A percentile compares a stretch with the other conserved stretches of the same genome.
Evolutionary conservation across 352 stramenopile species (phyloP).

Genomic region (Globisporangium spiculum): DNA sequence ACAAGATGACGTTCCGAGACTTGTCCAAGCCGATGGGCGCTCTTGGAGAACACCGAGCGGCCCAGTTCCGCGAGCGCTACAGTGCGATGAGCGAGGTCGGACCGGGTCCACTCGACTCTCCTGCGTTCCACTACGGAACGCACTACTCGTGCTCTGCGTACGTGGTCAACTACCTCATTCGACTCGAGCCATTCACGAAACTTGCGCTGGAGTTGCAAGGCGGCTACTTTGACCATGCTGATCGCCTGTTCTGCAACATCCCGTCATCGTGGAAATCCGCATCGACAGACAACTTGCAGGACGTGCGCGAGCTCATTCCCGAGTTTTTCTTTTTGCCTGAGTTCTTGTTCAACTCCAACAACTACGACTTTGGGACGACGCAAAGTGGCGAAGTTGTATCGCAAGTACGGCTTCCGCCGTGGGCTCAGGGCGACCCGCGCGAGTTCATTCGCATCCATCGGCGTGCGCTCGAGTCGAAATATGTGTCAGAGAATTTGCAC

Average conservation of each 20-base stretch:
- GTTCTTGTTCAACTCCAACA: constrained; percentile 77
- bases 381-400: constrained; percentile 87
- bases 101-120: constrained; percentile 49
- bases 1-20: constrained; percentile 85
- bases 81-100: constrained; percentile 53
- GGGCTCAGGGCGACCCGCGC: constrained; percentile 89
- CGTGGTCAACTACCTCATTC: constrained; percentile 96
- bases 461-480: constrained; percentile 94
- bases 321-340: constrained; percentile 82
- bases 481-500: constrained; percentile 95
- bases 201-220: constrained; percentile 66
- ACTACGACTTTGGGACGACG: constrained; percentile 63
- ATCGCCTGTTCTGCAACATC: constrained; percentile 96
- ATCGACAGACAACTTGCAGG: constrained; percentile 89
- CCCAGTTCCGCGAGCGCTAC: constrained; percentile 87
- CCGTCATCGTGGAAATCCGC: constrained; percentile 93
- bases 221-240: constrained; percentile 91
- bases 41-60: constrained; percentile 75
- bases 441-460: constrained; percentile 95
- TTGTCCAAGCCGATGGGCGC: constrained; percentile 94
- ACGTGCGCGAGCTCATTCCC: constrained; percentile 77
- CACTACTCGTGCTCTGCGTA: constrained; percentile 97
- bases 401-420: constrained; percentile 93
- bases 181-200: constrained; percentile 87
- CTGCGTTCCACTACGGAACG: constrained; percentile 96